phyloP scores from a whole-genome alignment of 2,329 filamentous ascomycete species.

The Microsporum ferrugineum region DNA sequence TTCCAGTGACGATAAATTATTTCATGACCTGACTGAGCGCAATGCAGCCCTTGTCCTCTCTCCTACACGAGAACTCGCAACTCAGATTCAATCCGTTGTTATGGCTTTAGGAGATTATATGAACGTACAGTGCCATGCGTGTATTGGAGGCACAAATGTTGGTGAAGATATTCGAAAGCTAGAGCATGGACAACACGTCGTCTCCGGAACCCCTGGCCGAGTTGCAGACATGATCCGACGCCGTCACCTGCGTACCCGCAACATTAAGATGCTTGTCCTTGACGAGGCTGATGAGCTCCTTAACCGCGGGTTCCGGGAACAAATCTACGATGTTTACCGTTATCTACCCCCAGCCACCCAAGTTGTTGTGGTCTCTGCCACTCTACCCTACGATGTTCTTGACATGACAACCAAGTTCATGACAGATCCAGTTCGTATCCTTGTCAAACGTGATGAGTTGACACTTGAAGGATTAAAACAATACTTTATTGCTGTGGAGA shows the following conservation, averaged over 20 bases:
- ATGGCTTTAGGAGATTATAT: slow-evolving; percentile 99
- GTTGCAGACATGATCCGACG: slow-evolving; percentile 99
- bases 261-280: slow-evolving; percentile 99
- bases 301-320: slow-evolving; percentile 91
- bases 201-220: slow-evolving; percentile 95
- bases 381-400: slow-evolving; percentile 97
- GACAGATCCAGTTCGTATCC: slow-evolving; percentile 95
- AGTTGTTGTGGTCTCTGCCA: slow-evolving; percentile 94
- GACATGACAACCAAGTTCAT: slow-evolving; percentile 99
- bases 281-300: slow-evolving; percentile 81
- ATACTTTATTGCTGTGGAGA: slow-evolving; percentile 99
- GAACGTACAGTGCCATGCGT: slow-evolving; percentile 97
- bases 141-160: slow-evolving; percentile 96
- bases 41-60: slow-evolving; percentile 74
- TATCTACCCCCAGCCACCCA: slow-evolving; percentile 95
- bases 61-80: slow-evolving; percentile 93
- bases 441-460: slow-evolving; percentile 99
- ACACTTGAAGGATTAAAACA: slow-evolving; percentile 99
- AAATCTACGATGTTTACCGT: slow-evolving; percentile 99
- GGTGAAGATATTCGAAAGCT: slow-evolving; percentile 98
- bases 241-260: slow-evolving; percentile 88
- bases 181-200: slow-evolving; percentile 88
- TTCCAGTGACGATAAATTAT: not conserved
- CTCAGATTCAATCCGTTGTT: slow-evolving; percentile 99
- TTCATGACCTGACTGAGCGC: not conserved